Evolutionary conservation across 164 flowering plant species (phyloP).

Genomic region (Magnolia kwangsiensis): DNA sequence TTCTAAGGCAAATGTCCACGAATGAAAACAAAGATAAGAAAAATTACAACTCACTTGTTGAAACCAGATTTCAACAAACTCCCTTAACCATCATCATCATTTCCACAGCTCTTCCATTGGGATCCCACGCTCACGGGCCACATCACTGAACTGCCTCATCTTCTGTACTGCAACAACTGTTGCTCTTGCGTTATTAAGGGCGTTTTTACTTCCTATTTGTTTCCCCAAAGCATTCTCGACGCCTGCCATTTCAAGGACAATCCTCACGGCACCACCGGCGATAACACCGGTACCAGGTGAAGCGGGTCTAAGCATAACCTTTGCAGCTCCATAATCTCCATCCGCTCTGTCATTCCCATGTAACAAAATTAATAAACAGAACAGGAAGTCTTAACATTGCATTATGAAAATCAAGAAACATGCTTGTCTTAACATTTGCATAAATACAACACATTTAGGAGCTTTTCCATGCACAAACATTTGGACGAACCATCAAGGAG

Average conservation of each 20-base stretch:
- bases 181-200: conserved; percentile 95
- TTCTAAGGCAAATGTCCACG: not conserved
- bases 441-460: not conserved
- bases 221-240: conserved; percentile 94
- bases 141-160: conserved; percentile 82
- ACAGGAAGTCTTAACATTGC: not conserved
- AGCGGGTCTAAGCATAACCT: conserved; percentile 98
- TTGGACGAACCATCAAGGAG: not conserved
- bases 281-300: conserved; percentile 96
- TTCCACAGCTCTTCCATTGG: conserved; percentile 98
- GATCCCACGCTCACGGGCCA: conserved; percentile 81
- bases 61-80: not conserved
- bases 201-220: conserved; percentile 85
- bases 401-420: not conserved
- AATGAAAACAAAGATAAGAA: too few species aligned
- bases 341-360: conserved; percentile 50
- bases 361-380: not conserved
- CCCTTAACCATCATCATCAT: conserved; percentile 25
- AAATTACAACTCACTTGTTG: not conserved
- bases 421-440: not conserved
- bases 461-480: not conserved
- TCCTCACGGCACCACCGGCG: conserved; percentile 94
- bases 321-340: conserved; percentile 90
- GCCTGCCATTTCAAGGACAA: conserved; percentile 93
- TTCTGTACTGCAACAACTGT: conserved; percentile 70